Base-by-base conservation (phyloP, 2,329 filamentous ascomycete species). In the Ophiostoma ulmi region DNA sequence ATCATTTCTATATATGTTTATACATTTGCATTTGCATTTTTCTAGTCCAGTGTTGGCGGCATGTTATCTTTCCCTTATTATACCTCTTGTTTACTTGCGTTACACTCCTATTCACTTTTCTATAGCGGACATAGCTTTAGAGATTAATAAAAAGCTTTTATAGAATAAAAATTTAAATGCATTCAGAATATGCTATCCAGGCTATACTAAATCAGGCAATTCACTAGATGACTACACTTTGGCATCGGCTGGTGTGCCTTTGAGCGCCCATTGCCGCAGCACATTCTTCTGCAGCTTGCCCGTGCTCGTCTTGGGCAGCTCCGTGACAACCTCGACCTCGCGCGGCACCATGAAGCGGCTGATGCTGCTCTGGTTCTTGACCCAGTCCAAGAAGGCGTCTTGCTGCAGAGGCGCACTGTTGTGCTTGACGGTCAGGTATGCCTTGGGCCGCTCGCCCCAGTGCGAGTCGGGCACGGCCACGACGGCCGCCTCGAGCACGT, bases 271-370 rank as follows among this genome's bases (percentile, higher is more conserved):
- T 75, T 92, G 90, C 72, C 95, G 83, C 70, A 99, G 80, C 7
- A 97, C 87, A 76, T 97, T 98, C 87, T 99, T 99, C 86, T 93
- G 90, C 72, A 98, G 86, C 85, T 99, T 99, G 3, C 95, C 95
- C 0, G 95, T 99, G 79, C 91, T 95, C 38, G 95, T 99, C 86
- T 99, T 99, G 11, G 95, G 95, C 74, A 99, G 83, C 79, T 97
- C 94, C 6, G 82, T 75, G n/a, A 99, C 87, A 63, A 98, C 83
- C 79, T 97, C 92, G 0, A 90, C 86, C 77, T 90, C 88, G 58
- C 85, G 79, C 36, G 88, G 88, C 17, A 91, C 89, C 95, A 98
- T 98, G 78, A 97, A 99, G 74, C 89, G 88, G 80, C 91, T 94
- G 75, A 99, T 97, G 38, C 84, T 84, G 77, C 90, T 91, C 76